Conservation (phyloP, 2,329 filamentous ascomycete genomes). For the Cryphonectria radicalis region DNA sequence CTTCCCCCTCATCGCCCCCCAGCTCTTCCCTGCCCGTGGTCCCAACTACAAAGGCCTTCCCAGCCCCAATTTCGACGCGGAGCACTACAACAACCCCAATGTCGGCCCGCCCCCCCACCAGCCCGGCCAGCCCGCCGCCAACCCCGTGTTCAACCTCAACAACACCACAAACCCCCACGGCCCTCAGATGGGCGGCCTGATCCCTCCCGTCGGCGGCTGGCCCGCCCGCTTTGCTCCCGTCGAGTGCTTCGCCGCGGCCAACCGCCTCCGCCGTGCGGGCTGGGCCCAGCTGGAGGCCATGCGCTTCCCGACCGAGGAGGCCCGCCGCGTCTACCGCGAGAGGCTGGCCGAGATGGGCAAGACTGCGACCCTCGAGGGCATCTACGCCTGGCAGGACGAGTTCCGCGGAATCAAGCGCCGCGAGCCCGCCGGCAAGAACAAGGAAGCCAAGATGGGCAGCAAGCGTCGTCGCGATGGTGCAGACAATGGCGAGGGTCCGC, state of each 20-base stretch:
- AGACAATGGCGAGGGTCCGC: not conserved
- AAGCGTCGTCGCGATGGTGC: not conserved
- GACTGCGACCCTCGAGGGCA: not conserved
- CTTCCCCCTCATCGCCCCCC: not conserved
- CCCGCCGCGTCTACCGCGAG: not conserved
- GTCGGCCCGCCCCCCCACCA: too few relatives aligned
- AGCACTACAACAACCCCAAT: too few relatives aligned
- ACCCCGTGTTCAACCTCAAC: too few relatives aligned
- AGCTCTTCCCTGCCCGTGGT: not conserved
- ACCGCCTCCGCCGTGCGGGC: not conserved
- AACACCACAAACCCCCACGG: too few relatives aligned
- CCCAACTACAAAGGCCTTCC: not conserved
- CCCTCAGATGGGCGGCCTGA: not conserved
- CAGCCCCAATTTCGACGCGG: not conserved
- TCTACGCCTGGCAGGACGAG: not conserved
- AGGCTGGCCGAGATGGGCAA: not conserved
- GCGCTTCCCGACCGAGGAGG: not conserved
- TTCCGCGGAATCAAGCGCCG: not conserved
- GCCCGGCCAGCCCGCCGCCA: too few relatives aligned
- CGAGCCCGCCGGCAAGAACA: too few relatives aligned
- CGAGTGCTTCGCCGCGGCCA: not conserved
- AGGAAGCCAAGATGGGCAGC: not conserved
- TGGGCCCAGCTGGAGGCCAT: not conserved
- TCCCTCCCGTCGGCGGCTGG: not conserved
- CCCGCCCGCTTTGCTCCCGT: not conserved